Conservation (phyloP, 805 yeast species). For the Pichia gijzeniarum region DNA sequence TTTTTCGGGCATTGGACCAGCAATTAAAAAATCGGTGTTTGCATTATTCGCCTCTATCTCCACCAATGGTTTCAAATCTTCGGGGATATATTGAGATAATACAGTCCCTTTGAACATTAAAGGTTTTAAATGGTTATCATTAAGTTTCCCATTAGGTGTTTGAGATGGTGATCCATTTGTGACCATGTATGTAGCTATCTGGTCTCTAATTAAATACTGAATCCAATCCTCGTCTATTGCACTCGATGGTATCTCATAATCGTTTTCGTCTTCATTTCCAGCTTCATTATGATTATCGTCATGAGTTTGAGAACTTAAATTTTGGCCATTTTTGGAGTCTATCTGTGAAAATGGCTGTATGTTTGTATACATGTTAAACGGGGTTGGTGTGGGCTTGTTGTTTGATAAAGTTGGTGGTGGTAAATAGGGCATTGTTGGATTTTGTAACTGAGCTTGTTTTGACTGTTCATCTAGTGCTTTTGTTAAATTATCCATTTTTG, state of each 20-base stretch:
- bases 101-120: constrained; percentile 23
- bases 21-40: constrained; percentile 25
- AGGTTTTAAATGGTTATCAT: constrained; percentile 14
- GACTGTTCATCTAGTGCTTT: constrained; percentile 28
- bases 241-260: constrained; percentile 12
- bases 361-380: constrained; percentile 1
- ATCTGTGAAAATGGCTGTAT: not conserved
- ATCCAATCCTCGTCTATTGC: constrained; percentile 31
- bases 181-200: constrained; percentile 11
- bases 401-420: constrained; percentile 9
- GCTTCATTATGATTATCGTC: not conserved
- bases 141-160: not conserved
- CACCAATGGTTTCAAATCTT: constrained; percentile 20
- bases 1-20: constrained; percentile 32
- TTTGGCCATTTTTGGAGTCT: not conserved
- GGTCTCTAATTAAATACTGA: constrained; percentile 25
- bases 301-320: not conserved
- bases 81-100: constrained; percentile 22
- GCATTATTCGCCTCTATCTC: constrained; percentile 16
- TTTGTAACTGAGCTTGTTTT: constrained; percentile 22
- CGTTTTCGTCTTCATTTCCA: constrained; percentile 7
- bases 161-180: constrained; percentile 1
- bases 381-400: constrained; percentile 4
- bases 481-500: constrained; percentile 29
- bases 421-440: constrained; percentile 18